A percentile compares a stretch with the other conserved stretches of the same genome.
Conservation (phyloP, 1,284 basidiomycete genomes). For the Ustilago sp. region DNA sequence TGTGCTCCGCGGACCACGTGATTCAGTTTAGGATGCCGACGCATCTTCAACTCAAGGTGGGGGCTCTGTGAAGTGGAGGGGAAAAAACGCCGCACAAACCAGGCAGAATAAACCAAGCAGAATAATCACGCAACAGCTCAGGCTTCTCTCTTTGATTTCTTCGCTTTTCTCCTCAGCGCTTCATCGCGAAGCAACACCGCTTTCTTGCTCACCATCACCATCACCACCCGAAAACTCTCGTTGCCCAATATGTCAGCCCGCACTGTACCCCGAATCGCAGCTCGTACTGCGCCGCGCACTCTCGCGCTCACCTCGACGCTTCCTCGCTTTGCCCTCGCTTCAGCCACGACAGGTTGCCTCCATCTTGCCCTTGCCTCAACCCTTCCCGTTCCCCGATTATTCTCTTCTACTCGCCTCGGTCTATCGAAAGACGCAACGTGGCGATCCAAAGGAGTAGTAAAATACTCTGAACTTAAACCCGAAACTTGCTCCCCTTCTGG, state of each 20-base stretch:
- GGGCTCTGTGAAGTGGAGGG: not conserved
- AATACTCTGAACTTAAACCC: conserved; percentile 86
- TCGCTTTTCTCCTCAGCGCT: not conserved
- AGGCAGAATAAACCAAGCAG: conserved; percentile 2
- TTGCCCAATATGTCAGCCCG: not conserved
- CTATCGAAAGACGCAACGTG: conserved; percentile 51
- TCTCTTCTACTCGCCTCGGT: not conserved
- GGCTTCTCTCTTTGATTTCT: not conserved
- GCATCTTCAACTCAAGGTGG: no score
- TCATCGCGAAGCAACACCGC: not conserved
- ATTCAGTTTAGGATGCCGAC: no score
- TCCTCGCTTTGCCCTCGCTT: not conserved
- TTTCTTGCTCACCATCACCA: not conserved
- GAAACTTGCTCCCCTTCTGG: conserved; percentile 82
- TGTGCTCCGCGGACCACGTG: no score
- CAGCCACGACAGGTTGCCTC: not conserved
- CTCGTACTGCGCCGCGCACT: not conserved
- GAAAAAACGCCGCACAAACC: not conserved
- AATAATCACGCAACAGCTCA: not conserved
- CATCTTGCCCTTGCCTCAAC: not conserved
- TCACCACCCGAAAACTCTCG: not conserved
- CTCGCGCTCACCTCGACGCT: not conserved
- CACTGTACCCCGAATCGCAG: conserved; percentile 1
- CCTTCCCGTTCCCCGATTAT: not conserved
- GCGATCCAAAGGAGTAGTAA: conserved; percentile 71